Conservation (phyloP, 441 rosid species). For the Eruca vesicaria region DNA sequence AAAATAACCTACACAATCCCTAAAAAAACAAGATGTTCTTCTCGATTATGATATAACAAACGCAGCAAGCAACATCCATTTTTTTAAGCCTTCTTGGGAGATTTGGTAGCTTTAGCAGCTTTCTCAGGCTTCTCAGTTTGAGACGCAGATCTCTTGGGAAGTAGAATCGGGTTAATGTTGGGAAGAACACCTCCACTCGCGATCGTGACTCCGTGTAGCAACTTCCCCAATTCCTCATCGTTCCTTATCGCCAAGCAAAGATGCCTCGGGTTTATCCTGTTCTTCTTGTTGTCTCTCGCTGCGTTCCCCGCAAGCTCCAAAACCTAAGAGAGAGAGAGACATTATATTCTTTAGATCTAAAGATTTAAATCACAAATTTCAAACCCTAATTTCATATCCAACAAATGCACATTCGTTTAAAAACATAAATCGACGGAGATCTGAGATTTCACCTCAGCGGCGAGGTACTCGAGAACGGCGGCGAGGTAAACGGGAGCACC, state of each 20-base stretch:
- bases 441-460: slow-evolving; percentile 48
- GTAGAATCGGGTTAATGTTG: slow-evolving; percentile 50
- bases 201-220: slow-evolving; percentile 57
- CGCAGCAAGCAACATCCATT: neutral
- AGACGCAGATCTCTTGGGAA: slow-evolving; percentile 45
- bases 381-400: neutral
- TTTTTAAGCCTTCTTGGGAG: slow-evolving; percentile 40
- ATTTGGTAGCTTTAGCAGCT: slow-evolving; percentile 27
- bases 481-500: slow-evolving; percentile 49
- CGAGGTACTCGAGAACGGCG: slow-evolving; percentile 55
- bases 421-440: neutral
- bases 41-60: neutral
- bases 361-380: neutral
- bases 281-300: slow-evolving; percentile 63
- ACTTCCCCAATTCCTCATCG: slow-evolving; percentile 56
- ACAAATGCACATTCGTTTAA: neutral
- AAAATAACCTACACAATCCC: slow-evolving; percentile 8
- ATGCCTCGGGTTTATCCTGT: slow-evolving; percentile 59
- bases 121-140: slow-evolving; percentile 28
- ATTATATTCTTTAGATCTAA: neutral
- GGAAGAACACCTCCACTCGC: slow-evolving; percentile 66
- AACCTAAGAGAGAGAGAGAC: slow-evolving; percentile 38
- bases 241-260: slow-evolving; percentile 50
- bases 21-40: slow-evolving; percentile 11
- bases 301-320: slow-evolving; percentile 62